Evolutionary conservation across 192 early-diverging fungal genomes (phyloP), one percentile per base, ranked within the genome.

Genomic region (Geranomyces variabilis): DNA sequence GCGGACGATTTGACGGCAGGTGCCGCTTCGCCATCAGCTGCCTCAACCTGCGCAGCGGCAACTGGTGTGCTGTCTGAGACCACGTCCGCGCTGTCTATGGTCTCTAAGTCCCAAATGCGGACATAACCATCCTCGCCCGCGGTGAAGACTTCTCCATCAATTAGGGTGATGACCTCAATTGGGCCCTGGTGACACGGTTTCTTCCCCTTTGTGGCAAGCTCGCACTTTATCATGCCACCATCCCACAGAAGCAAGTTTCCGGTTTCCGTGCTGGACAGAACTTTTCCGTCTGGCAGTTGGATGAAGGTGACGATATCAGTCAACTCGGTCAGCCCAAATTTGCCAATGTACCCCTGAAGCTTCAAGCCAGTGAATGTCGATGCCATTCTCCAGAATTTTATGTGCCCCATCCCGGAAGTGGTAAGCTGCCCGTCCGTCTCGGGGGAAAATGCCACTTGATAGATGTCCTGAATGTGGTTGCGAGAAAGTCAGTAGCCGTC

Each of bases 211-310:
- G 60, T 29, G 0, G 80, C 79, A 9, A 88, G 74, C 75, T 86
- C 86, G 72, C 86, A 89, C 58, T 89, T 88, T 75, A 88, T 88
- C 77, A 87, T 83, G 5, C 86, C 86, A 19, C 87, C 87, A 53
- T 88, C 87, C 87, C 87, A 88, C 0, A 88, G 71, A 13, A 89
- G 72, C 58, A 88, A n/a, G 61, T 89, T 88, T 34, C 87, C 87
- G 0, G 84, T 86, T 56, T 89, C 87, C 0, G 87, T 84, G 56
- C 77, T 79, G 0, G 87, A 84, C 19, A 88, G 66, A 0, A 89
- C 87, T 47, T 88, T 88, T 10, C 87, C 87, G 66, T 86, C 83
- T 21, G 86, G 82, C 22, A 88, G 64, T 58, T 86, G 82, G 48
- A 89, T 65, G 71, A 89, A 88, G 2, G 84, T 72, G 19, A 69